Evolutionary conservation across 225 moss, liverwort and hornwort genomes (phyloP), one percentile per base, ranked within the genome.

Genomic region (Straminergon stramineum): DNA sequence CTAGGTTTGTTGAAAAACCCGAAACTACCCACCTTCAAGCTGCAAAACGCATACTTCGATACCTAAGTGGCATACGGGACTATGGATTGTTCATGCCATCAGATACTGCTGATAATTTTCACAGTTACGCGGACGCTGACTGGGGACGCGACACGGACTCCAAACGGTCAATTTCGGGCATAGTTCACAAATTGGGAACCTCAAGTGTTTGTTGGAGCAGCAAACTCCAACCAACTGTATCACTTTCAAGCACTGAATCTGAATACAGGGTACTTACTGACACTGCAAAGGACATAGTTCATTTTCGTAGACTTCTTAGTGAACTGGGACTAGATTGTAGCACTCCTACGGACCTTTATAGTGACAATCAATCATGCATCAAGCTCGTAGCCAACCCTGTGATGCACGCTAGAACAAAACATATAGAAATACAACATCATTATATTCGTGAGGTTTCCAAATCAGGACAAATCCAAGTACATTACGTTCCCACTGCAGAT

Each of bases 381-480:
- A n/a, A 37, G 4, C 68, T 37, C 0, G 4, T 68, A 6, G 37
- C 20, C 2, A 68, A 68, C 2, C 37, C 3, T 3, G 2, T 68
- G 6, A 68, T 68, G 68, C 21, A 68, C 1, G 12, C 4, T 4
- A 1, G 4, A 11, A n/a, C 37, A 0, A 68, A n/a, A 9, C 68
- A n/a, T 5, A 37, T 68, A 3, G 68, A 68, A 6, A 68, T 68
- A 21, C 2, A 21, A 7, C 37, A 68, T 11, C 21, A 68, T 4
- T 68, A 11, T 22, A 68, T 68, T 37, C 2, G 12, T 21, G 12
- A 68, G 0, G 4, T 68, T 22, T 37, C 21, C 11, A 68, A 68
- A 11, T 21, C 6, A 12, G 2, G 21, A 1, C n/a, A 37, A 1
- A 6, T 37, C 21, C 4, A 68, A 0, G n/a, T n/a, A 22, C 2